A percentile compares a stretch with the other conserved stretches of the same genome.
Conservation (phyloP, 164 flowering plant genomes). For the Cinnamomum chago region DNA sequence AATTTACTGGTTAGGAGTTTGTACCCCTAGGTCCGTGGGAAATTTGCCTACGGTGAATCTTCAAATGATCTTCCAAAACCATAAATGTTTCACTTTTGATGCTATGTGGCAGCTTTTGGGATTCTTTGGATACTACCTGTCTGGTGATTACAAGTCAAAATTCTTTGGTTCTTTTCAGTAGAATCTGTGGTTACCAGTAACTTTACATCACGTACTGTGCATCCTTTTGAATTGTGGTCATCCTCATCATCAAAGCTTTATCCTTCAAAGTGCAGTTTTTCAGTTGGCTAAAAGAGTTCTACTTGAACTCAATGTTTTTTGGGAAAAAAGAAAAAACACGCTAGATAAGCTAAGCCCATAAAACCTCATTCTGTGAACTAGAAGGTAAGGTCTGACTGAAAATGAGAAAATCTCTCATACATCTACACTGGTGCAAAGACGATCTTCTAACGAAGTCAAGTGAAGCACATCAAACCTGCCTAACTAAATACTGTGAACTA, state of each 20-base stretch:
- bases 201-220: neutral
- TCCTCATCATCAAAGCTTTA: neutral
- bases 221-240: neutral
- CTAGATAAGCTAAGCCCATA: too few species aligned
- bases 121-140: neutral
- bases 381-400: too few species aligned
- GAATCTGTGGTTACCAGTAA: neutral
- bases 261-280: neutral
- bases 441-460: too few species aligned
- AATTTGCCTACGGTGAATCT: too few species aligned
- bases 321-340: neutral
- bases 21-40: neutral
- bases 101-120: neutral
- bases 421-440: too few species aligned
- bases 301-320: neutral
- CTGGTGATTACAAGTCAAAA: neutral
- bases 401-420: too few species aligned
- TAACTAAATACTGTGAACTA: too few species aligned
- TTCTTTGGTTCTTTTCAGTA: neutral
- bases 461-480: too few species aligned
- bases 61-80: too few species aligned
- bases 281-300: neutral
- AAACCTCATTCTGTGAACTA: too few species aligned
- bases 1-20: neutral
- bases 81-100: neutral